phyloP scores from a whole-genome alignment of 768 basidiomycete species.

The Cubamyces sp. region DNA sequence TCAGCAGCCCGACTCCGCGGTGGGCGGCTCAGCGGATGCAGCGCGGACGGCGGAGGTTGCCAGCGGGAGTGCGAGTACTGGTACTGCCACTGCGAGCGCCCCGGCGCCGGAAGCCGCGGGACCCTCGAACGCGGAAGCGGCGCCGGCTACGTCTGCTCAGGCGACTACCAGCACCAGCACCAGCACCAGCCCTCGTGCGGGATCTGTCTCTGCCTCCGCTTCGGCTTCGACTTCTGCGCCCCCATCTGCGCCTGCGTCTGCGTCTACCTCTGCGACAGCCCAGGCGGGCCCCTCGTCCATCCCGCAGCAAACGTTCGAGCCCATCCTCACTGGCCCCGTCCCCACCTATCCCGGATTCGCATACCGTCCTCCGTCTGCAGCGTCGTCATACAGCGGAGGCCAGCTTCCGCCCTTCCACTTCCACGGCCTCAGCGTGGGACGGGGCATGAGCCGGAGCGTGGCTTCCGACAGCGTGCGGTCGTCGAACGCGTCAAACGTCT shows the following conservation, averaged over 20 bases:
- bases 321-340: slow-evolving; percentile 21
- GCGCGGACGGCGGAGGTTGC: slow-evolving; percentile 2
- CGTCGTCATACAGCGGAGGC: slow-evolving; percentile 14
- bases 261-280: background rate
- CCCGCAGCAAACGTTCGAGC: slow-evolving; percentile 17
- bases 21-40: slow-evolving; percentile 5
- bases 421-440: background rate
- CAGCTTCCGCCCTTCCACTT: slow-evolving; percentile 3
- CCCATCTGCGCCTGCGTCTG: background rate
- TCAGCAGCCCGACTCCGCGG: background rate
- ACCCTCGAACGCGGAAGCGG: slow-evolving; percentile 11
- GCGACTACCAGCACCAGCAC: background rate
- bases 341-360: slow-evolving; percentile 24
- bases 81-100: slow-evolving; percentile 9
- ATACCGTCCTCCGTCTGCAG: slow-evolving; percentile 18
- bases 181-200: background rate
- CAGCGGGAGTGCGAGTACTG: background rate
- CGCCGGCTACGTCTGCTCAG: background rate
- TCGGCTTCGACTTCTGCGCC: background rate
- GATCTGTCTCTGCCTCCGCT: background rate
- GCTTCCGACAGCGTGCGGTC: slow-evolving; percentile 23
- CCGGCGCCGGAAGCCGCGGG: slow-evolving; percentile 18
- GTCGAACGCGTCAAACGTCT: slow-evolving; percentile 19
- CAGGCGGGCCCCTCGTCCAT: slow-evolving; percentile 1
- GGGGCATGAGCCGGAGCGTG: slow-evolving; percentile 19